These are phyloP conservation scores for Trypanosoma melophagium DNA, from an alignment of 208 protist genomes.

Conservation along the genomic window DNA sequence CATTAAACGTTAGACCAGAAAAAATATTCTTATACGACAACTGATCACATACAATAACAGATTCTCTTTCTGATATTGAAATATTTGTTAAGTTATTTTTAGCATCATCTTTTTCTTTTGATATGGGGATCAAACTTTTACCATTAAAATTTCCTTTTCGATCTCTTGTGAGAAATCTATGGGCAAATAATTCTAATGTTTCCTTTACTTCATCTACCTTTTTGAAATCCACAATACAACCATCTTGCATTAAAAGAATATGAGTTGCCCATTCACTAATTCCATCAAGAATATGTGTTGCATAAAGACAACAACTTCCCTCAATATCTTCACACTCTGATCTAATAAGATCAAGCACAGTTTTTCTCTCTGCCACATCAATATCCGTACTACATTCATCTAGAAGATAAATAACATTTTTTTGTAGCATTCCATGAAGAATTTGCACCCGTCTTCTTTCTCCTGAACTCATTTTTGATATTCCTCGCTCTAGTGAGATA, in stretches of 20 bases:
- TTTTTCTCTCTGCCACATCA: constrained; percentile 66
- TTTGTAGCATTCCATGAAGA: constrained; percentile 60
- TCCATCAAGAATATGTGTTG: constrained; percentile 85
- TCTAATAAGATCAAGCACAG: constrained; percentile 59
- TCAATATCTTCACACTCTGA: constrained; percentile 38
- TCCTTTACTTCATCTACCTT: constrained; percentile 37
- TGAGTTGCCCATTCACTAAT: constrained; percentile 80
- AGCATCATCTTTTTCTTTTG: background rate
- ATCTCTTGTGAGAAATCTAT: constrained; percentile 39
- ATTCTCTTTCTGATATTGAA: constrained; percentile 8
- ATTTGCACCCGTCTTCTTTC: constrained; percentile 74
- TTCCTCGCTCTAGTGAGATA: constrained; percentile 38
- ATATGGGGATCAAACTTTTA: background rate
- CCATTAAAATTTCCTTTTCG: background rate
- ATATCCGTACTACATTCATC: constrained; percentile 89
- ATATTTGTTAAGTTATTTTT: background rate
- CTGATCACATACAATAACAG: constrained; percentile 48
- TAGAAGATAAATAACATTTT: constrained; percentile 57
- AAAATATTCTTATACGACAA: constrained; percentile 76
- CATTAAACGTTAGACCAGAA: constrained; percentile 43
- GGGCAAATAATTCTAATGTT: constrained; percentile 54
- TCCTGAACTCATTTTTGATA: constrained; percentile 73
- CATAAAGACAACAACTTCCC: constrained; percentile 75
- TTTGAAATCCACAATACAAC: constrained; percentile 38
- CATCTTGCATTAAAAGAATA: constrained; percentile 54